These are phyloP conservation scores for Hypoxylon rubiginosum DNA, from an alignment of 2,329 filamentous ascomycete genomes.

Conservation along the genomic window DNA sequence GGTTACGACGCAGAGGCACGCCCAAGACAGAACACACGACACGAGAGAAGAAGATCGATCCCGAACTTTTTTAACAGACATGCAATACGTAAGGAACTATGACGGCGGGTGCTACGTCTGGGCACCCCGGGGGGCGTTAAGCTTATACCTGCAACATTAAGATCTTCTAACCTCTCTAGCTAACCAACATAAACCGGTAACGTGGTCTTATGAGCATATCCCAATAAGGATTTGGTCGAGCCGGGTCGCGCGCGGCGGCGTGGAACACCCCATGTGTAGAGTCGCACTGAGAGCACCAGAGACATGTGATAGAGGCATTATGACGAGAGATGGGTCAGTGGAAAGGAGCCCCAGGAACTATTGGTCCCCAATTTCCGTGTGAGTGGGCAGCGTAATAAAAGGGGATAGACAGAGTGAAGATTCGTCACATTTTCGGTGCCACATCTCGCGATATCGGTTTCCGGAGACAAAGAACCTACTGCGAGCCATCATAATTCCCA, in stretches of 20 bases:
- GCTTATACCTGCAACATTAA: conserved; percentile 23
- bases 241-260: conserved; percentile 28
- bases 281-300: background rate
- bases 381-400: conserved; percentile 5
- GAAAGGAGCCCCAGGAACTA: conserved; percentile 1
- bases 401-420: background rate
- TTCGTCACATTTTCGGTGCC: conserved; percentile 12
- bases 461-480: conserved; percentile 14
- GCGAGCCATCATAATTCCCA: conserved; percentile 11
- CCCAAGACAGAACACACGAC: background rate
- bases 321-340: conserved; percentile 7
- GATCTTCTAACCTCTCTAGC: conserved; percentile 15
- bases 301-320: conserved; percentile 21
- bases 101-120: conserved; percentile 23
- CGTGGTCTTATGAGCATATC: conserved; percentile 19
- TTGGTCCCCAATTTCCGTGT: conserved; percentile 5
- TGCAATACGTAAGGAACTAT: background rate
- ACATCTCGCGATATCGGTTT: conserved; percentile 27
- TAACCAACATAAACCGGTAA: conserved; percentile 27
- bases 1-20: background rate
- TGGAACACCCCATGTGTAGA: conserved; percentile 15
- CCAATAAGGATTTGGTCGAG: conserved; percentile 20
- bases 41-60: background rate
- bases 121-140: conserved; percentile 1
- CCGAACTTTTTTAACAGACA: background rate